Base-by-base conservation (phyloP, 768 basidiomycete species). In the Thelephora ganbajun region DNA sequence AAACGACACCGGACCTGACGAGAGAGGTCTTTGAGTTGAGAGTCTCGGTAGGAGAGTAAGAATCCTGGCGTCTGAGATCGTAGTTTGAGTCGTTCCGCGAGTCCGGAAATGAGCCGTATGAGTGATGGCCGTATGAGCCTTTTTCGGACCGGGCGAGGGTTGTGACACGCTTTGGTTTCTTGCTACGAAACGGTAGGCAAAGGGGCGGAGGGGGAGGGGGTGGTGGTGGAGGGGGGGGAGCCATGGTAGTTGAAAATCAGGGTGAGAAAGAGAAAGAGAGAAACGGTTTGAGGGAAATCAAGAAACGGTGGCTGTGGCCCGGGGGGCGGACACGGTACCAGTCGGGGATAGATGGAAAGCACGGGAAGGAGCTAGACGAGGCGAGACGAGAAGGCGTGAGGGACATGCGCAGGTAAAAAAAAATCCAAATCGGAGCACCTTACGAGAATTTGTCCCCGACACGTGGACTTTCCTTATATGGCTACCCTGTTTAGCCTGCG, bases 41-140 rank as follows among this genome's bases (percentile, higher is more conserved):
- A 18, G 63, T 65, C 11, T 61, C 57, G n/a, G 61, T 63, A 18
- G 63, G 61, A 5, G 63, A 65, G 52, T 54, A 63, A 11, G 54
- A 54, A 52, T 35, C 48, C 35, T 48, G 22, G 33, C 55, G 53
- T 36, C 54, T 54, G 41, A 58, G 52, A 26, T 57, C 60, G 42
- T 50, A 48, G 48, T 57, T 54, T 47, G 56, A 59, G 37, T 59
- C 57, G 49, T 49, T 47, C 46, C 49, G 54, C 36, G 53, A 55
- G 43, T 58, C 59, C 11, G 52, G 43, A 16, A 47, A 44, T 14
- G 58, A 41, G 22, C 9, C 39, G 14, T 41, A 41, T 9, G 39
- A 41, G 16, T 22, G 6, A 14, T 41, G 22, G 11, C 39, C 39
- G 22, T 41, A 41, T 22, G 39, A 41, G 11, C 39, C 51, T 35